Evolutionary conservation across 805 yeast genomes (phyloP), one percentile per base, ranked within the genome.

Genomic region (Metschnikowia cerradonensis): DNA sequence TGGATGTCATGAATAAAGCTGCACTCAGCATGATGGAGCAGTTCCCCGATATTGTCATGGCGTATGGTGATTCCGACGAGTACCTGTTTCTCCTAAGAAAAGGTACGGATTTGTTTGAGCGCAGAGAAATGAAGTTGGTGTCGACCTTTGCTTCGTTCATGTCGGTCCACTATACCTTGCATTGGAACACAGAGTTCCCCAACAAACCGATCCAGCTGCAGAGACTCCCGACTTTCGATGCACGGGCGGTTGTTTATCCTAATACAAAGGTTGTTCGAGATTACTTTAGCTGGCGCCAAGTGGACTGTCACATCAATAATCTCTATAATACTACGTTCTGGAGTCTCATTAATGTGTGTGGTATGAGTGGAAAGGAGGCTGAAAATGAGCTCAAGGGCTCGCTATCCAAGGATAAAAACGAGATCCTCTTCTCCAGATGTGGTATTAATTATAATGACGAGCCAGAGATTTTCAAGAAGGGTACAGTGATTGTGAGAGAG

Each of bases 21-120:
- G 98, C 98, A 0, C 59, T 65, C 52, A 77, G 79, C 44, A 77
- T 90, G 10, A 78, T 88, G 72, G 67, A 76, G 32, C 75, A 78
- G 36, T 80, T 89, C 38, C 80, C 86, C 7, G 98, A 94, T 55
- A 77, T 89, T 0, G 61, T 84, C 8, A 56, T 91, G 65, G 96
- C 96, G 0, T 94, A 86, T 64, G 99, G 99, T 0, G 98, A 94
- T 61, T 86, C 96, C 36, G 99, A 94, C 67, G 99, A 94, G 70
- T 94, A 87, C 64, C 85, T 92, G 13, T 92, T 92, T 66, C 78
- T 92, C 4, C 68, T 94, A 47, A 72, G 82, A 33, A 79, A 77
- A 41, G 73, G 73, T 32, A 82, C 94, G n/a, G 70, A 69, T 1
- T 65, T 92, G 52, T 92, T 86, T 61, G 96, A 91, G 57, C 73